These are phyloP conservation scores for Recurvomyces mirabilis DNA, from an alignment of 495 filamentous ascomycete genomes.

Conservation along the genomic window DNA sequence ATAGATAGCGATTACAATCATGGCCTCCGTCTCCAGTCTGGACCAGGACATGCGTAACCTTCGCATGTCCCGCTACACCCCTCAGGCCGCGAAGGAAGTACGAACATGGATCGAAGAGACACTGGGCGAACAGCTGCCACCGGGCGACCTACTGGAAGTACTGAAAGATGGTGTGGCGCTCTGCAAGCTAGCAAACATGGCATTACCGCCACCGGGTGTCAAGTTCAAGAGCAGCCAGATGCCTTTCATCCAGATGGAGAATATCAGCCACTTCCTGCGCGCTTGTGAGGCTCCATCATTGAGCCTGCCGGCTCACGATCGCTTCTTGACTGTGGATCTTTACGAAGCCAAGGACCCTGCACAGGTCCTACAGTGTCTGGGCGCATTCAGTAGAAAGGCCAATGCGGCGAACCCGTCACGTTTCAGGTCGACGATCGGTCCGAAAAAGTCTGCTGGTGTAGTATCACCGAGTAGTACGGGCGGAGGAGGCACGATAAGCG, in stretches of 20 bases:
- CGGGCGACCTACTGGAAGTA: conserved; percentile 66
- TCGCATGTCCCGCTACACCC: conserved; percentile 89
- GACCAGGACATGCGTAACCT: conserved; percentile 92
- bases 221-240: conserved; percentile 74
- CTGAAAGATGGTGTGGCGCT: conserved; percentile 83
- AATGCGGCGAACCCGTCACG: conserved; percentile 60
- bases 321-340: conserved; percentile 94
- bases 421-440: conserved; percentile 64
- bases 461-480: conserved; percentile 44
- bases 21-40: conserved; percentile 90
- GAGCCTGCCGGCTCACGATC: conserved; percentile 81
- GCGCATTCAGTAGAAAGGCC: conserved; percentile 81
- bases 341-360: conserved; percentile 95
- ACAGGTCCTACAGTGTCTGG: conserved; percentile 87
- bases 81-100: conserved; percentile 77
- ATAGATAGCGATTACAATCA: conserved; percentile 33
- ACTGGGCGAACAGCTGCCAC: conserved; percentile 58
- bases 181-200: conserved; percentile 83
- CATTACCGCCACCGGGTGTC: conserved; percentile 62
- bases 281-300: conserved; percentile 76
- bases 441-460: conserved; percentile 58
- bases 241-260: conserved; percentile 99
- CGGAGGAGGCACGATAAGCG: conserved; percentile 29
- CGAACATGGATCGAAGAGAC: conserved; percentile 77
- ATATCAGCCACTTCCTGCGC: conserved; percentile 90